These are phyloP conservation scores for Dendrocalamus sinicus DNA, from an alignment of 176 grass and related monocot species.

Conservation along the genomic window DNA sequence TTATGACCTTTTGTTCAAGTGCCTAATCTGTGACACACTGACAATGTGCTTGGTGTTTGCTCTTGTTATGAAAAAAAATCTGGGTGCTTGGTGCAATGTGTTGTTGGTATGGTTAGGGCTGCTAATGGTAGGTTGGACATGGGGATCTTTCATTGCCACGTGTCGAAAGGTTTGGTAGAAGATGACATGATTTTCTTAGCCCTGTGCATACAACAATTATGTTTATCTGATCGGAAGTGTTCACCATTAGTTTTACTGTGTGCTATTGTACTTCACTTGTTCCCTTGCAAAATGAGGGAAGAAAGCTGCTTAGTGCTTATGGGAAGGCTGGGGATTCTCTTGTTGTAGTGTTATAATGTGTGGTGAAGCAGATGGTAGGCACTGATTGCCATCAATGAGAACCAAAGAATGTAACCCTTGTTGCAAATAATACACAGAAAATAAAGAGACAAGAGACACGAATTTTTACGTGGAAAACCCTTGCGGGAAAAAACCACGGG, in stretches of 20 bases:
- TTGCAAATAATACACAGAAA: too few species aligned
- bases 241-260: background rate
- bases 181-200: background rate
- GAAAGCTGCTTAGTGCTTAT: background rate
- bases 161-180: background rate
- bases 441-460: too few species aligned
- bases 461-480: too few species aligned
- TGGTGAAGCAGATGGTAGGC: background rate
- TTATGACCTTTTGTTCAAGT: background rate
- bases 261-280: background rate
- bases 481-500: too few species aligned
- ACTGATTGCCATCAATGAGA: background rate
- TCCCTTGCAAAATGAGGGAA: background rate
- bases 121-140: background rate
- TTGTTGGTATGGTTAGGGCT: background rate
- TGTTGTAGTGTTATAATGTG: background rate
- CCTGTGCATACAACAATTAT: background rate
- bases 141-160: background rate
- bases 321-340: background rate
- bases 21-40: background rate
- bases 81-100: background rate
- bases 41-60: slow-evolving; percentile 26
- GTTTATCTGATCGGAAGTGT: background rate
- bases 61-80: background rate
- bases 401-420: background rate